Conservation (phyloP, 2,329 filamentous ascomycete species). For the Beauveria sp. region DNA sequence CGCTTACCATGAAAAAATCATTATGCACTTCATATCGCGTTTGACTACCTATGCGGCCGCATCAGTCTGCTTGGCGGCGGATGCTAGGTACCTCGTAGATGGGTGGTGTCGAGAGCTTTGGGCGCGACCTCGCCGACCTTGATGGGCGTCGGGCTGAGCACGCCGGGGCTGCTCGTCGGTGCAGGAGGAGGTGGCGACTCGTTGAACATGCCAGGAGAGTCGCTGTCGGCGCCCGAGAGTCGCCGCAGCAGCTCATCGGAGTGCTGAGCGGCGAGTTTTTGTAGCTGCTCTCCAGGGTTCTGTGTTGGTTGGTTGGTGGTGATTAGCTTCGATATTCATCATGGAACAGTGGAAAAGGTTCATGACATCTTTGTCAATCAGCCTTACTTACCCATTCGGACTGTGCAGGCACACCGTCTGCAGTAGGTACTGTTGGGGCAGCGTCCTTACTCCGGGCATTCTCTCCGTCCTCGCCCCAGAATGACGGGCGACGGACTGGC, state of each 20-base stretch:
- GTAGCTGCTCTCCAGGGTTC: conserved; percentile 64
- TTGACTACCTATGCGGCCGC: neutral
- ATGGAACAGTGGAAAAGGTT: neutral
- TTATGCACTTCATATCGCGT: neutral
- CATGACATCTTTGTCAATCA: neutral
- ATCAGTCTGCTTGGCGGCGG: neutral
- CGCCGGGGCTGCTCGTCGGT: conserved; percentile 19
- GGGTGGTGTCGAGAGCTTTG: conserved; percentile 18
- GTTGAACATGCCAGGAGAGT: conserved; percentile 14
- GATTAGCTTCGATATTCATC: neutral
- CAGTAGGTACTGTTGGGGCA: conserved; percentile 57
- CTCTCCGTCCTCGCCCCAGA: conserved; percentile 50
- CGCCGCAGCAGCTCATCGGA: conserved; percentile 52
- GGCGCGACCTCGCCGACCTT: conserved; percentile 28
- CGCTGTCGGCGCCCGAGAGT: conserved; percentile 32
- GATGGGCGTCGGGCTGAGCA: conserved; percentile 35
- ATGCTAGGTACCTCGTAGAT: conserved; percentile 22
- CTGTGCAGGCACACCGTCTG: conserved; percentile 79
- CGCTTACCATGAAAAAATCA: neutral
- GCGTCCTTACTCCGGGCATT: conserved; percentile 42
- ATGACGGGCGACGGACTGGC: conserved; percentile 60
- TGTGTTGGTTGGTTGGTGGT: conserved; percentile 31
- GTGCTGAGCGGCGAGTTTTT: conserved; percentile 61
- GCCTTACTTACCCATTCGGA: conserved; percentile 80
- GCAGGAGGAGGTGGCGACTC: neutral